Evolutionary conservation across 345 rosid genomes (phyloP).

Genomic region (Lepidium africanum): DNA sequence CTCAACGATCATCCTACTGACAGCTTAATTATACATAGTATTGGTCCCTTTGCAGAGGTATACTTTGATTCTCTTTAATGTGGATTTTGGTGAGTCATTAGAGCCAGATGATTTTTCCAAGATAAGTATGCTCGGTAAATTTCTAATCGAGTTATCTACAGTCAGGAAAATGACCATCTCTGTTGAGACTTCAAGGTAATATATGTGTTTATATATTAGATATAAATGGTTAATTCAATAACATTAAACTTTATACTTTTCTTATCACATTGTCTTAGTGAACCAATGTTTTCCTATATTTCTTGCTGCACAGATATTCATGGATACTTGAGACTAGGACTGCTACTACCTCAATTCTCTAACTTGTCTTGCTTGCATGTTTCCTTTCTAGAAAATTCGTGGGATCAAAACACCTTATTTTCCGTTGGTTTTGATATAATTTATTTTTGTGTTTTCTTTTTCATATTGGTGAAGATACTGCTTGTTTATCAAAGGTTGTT

Average conservation of each 20-base stretch:
- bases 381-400: neutral
- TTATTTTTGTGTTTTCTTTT: too few relatives aligned
- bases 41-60: conserved; percentile 14
- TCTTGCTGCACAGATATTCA: conserved; percentile 6
- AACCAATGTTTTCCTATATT: neutral
- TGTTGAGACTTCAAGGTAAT: neutral
- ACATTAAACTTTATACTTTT: neutral
- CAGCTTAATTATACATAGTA: conserved; percentile 3
- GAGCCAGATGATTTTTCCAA: conserved; percentile 1
- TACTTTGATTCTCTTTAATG: conserved; percentile 10
- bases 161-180: conserved; percentile 9
- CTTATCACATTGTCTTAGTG: neutral
- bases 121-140: neutral
- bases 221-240: neutral
- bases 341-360: conserved; percentile 18
- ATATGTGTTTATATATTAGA: neutral
- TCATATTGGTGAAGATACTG: too few relatives aligned
- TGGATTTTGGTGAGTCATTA: neutral
- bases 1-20: conserved; percentile 12
- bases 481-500: too few relatives aligned
- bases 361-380: conserved; percentile 16
- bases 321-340: too few relatives aligned
- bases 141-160: conserved; percentile 5
- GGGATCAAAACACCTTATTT: too few relatives aligned
- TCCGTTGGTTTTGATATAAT: neutral